Base-by-base conservation (phyloP, 2,329 filamentous ascomycete species). In the Colletotrichum salicis region DNA sequence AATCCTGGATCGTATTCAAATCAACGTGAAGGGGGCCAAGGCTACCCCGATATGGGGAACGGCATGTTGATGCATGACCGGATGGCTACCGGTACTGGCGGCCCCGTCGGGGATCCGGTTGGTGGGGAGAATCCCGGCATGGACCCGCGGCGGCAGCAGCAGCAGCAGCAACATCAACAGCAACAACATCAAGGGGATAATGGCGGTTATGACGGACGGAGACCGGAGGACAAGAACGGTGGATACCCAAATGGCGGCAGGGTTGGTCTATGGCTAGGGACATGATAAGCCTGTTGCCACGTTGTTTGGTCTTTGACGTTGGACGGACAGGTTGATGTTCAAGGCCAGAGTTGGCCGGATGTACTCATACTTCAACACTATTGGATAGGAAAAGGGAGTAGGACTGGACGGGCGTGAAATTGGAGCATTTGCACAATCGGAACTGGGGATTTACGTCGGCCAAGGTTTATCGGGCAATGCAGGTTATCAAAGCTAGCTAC, bases 241-340 rank as follows among this genome's bases (percentile, higher is more conserved):
- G 65, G 70, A 55, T 70, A 69, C 22, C 59, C 37, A 29, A 70
- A 69, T 59, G 70, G 65, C n/a, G 66, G 63, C 62, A 70, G 72
- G 59, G 67, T 74, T 27, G 72, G 72, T 55, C 66, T 74, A 15
- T 74, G 72, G 72, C 64, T 66, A 61, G 27, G 69, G 37, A 29
- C 55, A 29, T 68, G 24, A 45, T 37, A 11, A n/a, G n/a, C 27
- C 37, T 22, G n/a, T 22, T 24, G 6, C 31, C 12, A 35, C 29
- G 22, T 41, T 35, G 7, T 8, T 19, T 19, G 5, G 19, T 19
- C 3, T 19, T 33, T 48, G 41, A 48, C 41, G 41, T 22, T 22
- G 11, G 22, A 61, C 41, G 37, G 15, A 15, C 31, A 15, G 51
- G 33, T 31, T 10, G 22, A 4, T 33, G 12, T 7, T 19, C 22